These are phyloP conservation scores for Phaffia rhodozyma DNA, from an alignment of 1,284 basidiomycete genomes.

Conservation along the genomic window DNA sequence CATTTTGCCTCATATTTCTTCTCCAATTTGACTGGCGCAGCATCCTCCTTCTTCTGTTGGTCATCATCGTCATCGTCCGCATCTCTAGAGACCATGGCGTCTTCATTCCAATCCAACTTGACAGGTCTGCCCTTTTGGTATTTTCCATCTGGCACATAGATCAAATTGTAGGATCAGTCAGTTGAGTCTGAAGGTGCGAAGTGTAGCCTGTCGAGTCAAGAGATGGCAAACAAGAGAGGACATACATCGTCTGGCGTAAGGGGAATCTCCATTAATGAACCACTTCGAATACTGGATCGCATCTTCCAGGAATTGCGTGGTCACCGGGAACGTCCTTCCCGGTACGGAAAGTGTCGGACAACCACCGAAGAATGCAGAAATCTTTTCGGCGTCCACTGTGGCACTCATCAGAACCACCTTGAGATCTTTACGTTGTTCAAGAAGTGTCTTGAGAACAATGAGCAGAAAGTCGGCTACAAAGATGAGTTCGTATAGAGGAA, in stretches of 20 bases:
- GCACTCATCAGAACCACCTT: slow-evolving; percentile 97
- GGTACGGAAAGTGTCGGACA: slow-evolving; percentile 84
- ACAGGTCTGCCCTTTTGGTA: slow-evolving; percentile 46
- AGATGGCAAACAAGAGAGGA: slow-evolving; percentile 17
- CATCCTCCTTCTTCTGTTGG: slow-evolving; percentile 16
- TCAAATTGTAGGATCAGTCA: neutral
- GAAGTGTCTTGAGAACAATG: slow-evolving; percentile 83
- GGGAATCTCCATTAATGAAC: slow-evolving; percentile 69
- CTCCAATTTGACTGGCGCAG: slow-evolving; percentile 45
- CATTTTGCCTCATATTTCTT: slow-evolving; percentile 64
- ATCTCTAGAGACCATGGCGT: slow-evolving; percentile 46
- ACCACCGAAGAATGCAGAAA: slow-evolving; percentile 82
- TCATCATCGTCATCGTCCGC: slow-evolving; percentile 58
- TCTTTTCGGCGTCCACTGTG: slow-evolving; percentile 87
- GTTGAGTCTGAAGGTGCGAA: neutral
- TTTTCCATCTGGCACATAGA: slow-evolving; percentile 44
- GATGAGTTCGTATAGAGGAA: neutral
- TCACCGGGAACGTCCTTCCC: slow-evolving; percentile 93
- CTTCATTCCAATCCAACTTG: slow-evolving; percentile 62
- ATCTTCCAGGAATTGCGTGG: slow-evolving; percentile 80
- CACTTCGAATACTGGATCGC: slow-evolving; percentile 79
- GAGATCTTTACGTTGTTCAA: slow-evolving; percentile 65
- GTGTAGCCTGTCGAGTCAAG: neutral
- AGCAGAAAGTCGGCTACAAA: slow-evolving; percentile 69
- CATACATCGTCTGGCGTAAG: slow-evolving; percentile 64